phyloP scores from a whole-genome alignment of 2,329 filamentous ascomycete species.

The Aspergillus quadrilineatus region DNA sequence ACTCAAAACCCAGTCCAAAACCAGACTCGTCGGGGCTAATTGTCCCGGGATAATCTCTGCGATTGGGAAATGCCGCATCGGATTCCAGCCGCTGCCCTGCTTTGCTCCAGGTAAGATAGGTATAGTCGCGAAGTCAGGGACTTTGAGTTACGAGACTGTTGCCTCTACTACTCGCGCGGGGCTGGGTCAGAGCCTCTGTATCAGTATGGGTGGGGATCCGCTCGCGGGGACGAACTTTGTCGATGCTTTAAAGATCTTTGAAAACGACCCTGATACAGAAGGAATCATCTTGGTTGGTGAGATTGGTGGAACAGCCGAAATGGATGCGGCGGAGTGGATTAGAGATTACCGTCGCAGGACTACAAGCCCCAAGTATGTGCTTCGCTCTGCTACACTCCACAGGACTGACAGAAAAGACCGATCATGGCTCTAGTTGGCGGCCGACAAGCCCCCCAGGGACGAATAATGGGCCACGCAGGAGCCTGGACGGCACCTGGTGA shows the following conservation, averaged over 20 bases:
- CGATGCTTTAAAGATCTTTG: slow-evolving; percentile 67
- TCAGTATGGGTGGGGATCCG: slow-evolving; percentile 75
- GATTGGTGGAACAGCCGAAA: slow-evolving; percentile 67
- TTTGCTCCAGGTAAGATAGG: slow-evolving; percentile 69
- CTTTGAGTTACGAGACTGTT: slow-evolving; percentile 76
- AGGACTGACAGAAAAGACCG: slow-evolving; percentile 51
- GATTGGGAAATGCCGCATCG: slow-evolving; percentile 67
- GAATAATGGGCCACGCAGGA: slow-evolving; percentile 77
- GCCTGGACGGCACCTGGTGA: slow-evolving; percentile 69
- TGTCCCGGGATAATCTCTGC: slow-evolving; percentile 77
- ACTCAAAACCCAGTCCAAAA: slow-evolving; percentile 68
- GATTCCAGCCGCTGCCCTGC: slow-evolving; percentile 73
- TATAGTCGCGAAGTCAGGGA: slow-evolving; percentile 78
- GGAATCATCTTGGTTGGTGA: slow-evolving; percentile 73
- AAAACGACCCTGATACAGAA: slow-evolving; percentile 65
- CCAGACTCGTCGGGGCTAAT: slow-evolving; percentile 75
- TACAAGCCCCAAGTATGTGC: slow-evolving; percentile 61
- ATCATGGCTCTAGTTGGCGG: slow-evolving; percentile 72
- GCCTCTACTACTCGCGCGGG: slow-evolving; percentile 72
- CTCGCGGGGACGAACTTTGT: slow-evolving; percentile 72
- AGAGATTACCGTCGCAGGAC: slow-evolving; percentile 60
- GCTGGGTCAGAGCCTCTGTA: slow-evolving; percentile 72
- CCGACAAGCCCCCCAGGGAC: slow-evolving; percentile 60
- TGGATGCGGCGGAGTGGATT: slow-evolving; percentile 74
- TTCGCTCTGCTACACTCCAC: not conserved